Percentiles rank a stretch among this genome's conserved stretches.
phyloP scores from a whole-genome alignment of 73 alveolate genomes.

The Paramecium octaurelia region DNA sequence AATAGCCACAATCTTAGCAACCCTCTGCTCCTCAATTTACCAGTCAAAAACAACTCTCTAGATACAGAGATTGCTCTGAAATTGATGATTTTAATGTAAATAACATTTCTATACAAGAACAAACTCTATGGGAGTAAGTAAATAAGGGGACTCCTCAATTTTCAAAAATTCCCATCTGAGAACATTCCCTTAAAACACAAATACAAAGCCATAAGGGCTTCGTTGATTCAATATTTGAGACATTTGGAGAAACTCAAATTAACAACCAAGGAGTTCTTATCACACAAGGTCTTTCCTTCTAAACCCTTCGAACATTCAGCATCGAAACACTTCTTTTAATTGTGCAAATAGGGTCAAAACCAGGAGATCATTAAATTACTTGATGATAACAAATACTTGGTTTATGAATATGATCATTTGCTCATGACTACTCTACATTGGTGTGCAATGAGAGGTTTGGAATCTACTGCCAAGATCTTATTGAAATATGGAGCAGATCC shows the following conservation, averaged over 20 bases:
- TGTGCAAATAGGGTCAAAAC: background rate
- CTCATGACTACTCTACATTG: conserved; percentile 37
- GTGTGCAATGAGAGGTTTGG: conserved; percentile 23
- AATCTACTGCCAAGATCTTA: background rate
- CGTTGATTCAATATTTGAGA: background rate
- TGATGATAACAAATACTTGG: conserved; percentile 22
- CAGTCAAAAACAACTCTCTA: background rate
- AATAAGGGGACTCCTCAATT: background rate
- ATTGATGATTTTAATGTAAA: conserved; percentile 7
- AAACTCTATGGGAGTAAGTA: conserved; percentile 4
- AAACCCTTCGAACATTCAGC: background rate
- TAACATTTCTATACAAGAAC: background rate
- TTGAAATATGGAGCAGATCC: conserved; percentile 52
- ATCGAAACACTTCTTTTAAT: background rate
- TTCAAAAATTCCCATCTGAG: background rate
- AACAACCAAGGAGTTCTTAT: background rate
- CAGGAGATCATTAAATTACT: background rate
- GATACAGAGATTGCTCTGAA: background rate
- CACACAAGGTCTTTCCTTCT: background rate
- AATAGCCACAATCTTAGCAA: background rate
- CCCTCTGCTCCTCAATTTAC: background rate
- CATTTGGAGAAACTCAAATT: conserved; percentile 25
- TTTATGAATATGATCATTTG: conserved; percentile 40
- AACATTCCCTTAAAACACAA: background rate
- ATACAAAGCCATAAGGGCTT: background rate